These are phyloP conservation scores for Lachnellula occidentalis DNA, from an alignment of 2,329 filamentous ascomycete species.

Conservation along the genomic window DNA sequence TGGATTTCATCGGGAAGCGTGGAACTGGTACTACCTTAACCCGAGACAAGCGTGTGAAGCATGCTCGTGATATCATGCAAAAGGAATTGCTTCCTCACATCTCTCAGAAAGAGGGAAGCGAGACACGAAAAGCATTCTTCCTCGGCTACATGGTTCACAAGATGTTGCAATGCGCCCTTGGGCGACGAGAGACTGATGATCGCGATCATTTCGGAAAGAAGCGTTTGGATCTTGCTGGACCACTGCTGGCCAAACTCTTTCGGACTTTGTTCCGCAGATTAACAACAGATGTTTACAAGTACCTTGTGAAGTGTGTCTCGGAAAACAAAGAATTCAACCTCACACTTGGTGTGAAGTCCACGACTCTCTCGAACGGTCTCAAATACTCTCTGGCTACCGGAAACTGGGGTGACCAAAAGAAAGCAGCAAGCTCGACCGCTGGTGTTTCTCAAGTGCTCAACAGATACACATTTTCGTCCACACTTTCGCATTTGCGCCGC, in stretches of 20 bases:
- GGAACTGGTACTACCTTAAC: constrained; percentile 70
- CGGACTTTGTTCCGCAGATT: constrained; percentile 85
- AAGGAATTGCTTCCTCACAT: constrained; percentile 97
- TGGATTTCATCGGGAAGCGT: constrained; percentile 94
- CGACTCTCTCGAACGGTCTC: constrained; percentile 85
- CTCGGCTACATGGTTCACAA: constrained; percentile 98
- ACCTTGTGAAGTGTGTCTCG: constrained; percentile 89
- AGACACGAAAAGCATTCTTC: constrained; percentile 96
- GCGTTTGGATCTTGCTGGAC: constrained; percentile 89
- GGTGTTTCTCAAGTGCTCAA: constrained; percentile 98
- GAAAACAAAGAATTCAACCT: constrained; percentile 84
- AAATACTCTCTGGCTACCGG: constrained; percentile 97
- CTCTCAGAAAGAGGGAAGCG: constrained; percentile 87
- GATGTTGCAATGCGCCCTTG: constrained; percentile 86
- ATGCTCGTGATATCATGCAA: constrained; percentile 89
- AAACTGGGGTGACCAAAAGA: constrained; percentile 99
- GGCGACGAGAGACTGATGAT: constrained; percentile 89
- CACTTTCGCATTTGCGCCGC: constrained; percentile 89
- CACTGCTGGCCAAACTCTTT: constrained; percentile 93
- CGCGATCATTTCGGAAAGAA: constrained; percentile 99
- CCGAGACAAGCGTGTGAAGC: constrained; percentile 82
- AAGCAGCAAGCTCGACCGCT: constrained; percentile 87
- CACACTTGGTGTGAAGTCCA: constrained; percentile 83
- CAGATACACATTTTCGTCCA: constrained; percentile 95
- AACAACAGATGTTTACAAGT: constrained; percentile 83